Conservation (phyloP, 306 rosid genomes). For the Quillaja saponaria region DNA sequence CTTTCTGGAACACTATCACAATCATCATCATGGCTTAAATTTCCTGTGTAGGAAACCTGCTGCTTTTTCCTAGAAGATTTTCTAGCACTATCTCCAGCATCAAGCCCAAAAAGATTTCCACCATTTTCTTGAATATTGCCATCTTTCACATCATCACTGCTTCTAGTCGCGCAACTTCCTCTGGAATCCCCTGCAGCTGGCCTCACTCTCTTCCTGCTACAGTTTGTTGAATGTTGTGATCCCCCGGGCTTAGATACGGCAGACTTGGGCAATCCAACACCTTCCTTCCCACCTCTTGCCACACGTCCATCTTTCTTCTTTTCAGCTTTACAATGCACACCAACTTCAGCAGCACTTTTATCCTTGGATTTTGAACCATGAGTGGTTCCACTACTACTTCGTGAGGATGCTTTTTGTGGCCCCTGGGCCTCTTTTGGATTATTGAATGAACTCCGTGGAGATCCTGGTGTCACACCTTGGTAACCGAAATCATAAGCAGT, state of each 20-base stretch:
- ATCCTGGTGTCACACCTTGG: conserved; percentile 34
- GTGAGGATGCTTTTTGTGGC: conserved; percentile 41
- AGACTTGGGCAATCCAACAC: conserved; percentile 36
- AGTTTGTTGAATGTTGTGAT: conserved; percentile 31
- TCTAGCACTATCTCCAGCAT: conserved; percentile 36
- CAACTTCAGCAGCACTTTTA: conserved; percentile 38
- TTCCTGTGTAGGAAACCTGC: conserved; percentile 27
- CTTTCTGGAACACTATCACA: conserved; percentile 44
- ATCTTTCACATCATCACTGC: conserved; percentile 27
- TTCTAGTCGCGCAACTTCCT: conserved; percentile 34
- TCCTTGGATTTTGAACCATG: conserved; percentile 26
- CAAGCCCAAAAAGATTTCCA: conserved; percentile 34
- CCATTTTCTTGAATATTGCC: conserved; percentile 32
- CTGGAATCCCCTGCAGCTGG: conserved; percentile 36
- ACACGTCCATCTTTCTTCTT: conserved; percentile 38
- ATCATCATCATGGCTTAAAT: conserved; percentile 32
- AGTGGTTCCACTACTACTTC: conserved; percentile 33
- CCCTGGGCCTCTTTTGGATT: conserved; percentile 36
- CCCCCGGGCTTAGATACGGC: conserved; percentile 43
- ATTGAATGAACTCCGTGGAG: conserved; percentile 23
- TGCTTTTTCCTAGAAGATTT: conserved; percentile 55
- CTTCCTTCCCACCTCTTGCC: conserved; percentile 35
- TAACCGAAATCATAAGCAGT: conserved; percentile 49
- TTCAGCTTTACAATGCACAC: no score
- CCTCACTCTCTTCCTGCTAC: conserved; percentile 53